Base-by-base conservation (phyloP, 352 stramenopile species). In the Blastocystis sp. region DNA sequence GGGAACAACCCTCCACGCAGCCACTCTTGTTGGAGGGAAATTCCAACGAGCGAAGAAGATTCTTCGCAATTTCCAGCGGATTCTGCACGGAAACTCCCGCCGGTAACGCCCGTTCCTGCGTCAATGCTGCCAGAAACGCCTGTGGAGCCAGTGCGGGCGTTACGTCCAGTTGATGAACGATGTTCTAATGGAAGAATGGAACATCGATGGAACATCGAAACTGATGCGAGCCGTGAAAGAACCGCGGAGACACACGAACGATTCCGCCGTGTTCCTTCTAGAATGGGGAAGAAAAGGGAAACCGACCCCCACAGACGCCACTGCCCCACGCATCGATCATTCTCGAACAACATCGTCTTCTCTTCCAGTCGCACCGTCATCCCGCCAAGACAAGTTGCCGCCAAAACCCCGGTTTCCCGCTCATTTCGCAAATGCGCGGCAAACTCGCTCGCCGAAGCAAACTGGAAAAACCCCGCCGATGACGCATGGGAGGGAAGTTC, bases 261-360 rank as follows among this genome's bases (percentile, higher is more conserved):
- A 21, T 18, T 81, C 40, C 14, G 18, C 69, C 21, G 29, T 40
- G 48, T 64, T 64, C 32, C 40, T 40, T 21, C 69, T 81, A 81
- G 16, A 61, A 2, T 8, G 61, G 4, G 63, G 1, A 7, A 2
- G 7, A 1, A 21, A 18, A 2, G 16, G 2, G 1, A 48, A 7
- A 29, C 27, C 32, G 21, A 81, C 69, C 69, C 69, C 29, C 69
- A 81, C 32, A 61, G n/a, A 38, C 69, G 18, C 69, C 69, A 81
- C 51, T 81, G 69, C 18, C 69, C 61, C n/a, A 81, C 69, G 42
- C 69, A 81, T 11, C 69, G 49, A 38, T 81, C 69, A 32, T 38
- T 46, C 53, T 81, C 69, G 42, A 81, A 81, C 21, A 81, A 27
- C 32, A 81, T 64, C 24, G 69, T 81, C 8, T 81, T 61, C 24